These are phyloP conservation scores for Diaporthe eres DNA, from an alignment of 2,329 filamentous ascomycete species.

Conservation along the genomic window DNA sequence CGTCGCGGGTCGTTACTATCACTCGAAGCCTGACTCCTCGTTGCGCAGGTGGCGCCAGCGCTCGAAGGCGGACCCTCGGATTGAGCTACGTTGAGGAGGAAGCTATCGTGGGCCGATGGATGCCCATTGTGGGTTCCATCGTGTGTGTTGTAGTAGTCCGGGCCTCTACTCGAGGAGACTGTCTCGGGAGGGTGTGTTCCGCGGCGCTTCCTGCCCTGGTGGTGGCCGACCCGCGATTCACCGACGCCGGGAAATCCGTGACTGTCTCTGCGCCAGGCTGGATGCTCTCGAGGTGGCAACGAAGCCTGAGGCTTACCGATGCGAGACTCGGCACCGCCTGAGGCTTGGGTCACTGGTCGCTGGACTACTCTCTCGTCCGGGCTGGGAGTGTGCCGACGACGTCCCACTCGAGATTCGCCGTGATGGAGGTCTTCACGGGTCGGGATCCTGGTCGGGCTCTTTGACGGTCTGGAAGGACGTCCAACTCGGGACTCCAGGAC, in stretches of 20 bases:
- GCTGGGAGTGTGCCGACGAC: neutral
- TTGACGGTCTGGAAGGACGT: neutral
- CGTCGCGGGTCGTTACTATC: neutral
- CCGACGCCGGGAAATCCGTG: neutral
- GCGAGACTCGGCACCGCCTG: constrained; percentile 22
- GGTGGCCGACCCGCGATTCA: constrained; percentile 6
- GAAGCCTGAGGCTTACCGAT: constrained; percentile 5
- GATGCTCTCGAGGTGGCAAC: neutral
- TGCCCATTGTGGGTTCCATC: neutral
- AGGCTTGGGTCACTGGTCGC: neutral
- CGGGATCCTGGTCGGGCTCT: neutral
- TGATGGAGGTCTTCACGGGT: constrained; percentile 16
- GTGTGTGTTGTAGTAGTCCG: constrained; percentile 22
- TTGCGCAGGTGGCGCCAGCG: constrained; percentile 38
- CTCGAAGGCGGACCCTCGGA: constrained; percentile 17
- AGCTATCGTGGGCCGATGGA: neutral
- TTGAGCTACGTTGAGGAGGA: constrained; percentile 2
- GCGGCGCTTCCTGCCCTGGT: neutral
- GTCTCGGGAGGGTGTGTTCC: neutral
- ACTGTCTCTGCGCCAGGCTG: neutral
- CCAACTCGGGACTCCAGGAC: constrained; percentile 23
- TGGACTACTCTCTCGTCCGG: constrained; percentile 3
- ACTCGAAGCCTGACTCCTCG: constrained; percentile 34
- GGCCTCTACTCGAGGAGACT: neutral
- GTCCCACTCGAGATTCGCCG: constrained; percentile 25